Conservation (phyloP, 345 rosid genomes). For the Populus alba region DNA sequence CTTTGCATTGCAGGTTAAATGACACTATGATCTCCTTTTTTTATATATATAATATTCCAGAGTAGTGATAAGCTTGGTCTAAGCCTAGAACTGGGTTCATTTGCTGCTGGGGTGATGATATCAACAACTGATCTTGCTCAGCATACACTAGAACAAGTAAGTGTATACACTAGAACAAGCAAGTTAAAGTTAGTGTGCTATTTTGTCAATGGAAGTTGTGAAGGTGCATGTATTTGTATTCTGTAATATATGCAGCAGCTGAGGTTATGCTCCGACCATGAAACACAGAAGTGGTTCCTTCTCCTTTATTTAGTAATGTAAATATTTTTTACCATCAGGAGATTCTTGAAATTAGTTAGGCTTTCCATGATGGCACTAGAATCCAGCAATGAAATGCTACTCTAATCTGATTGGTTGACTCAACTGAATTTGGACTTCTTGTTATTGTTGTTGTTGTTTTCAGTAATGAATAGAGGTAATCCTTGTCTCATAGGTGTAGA, state of each 20-base stretch:
- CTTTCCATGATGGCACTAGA: neutral
- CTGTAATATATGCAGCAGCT: neutral
- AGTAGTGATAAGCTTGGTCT: slow-evolving; percentile 97
- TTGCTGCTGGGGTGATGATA: slow-evolving; percentile 99
- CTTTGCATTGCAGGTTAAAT: neutral
- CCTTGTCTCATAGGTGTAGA: neutral
- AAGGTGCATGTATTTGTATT: neutral
- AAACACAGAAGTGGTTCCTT: neutral
- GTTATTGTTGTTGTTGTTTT: neutral
- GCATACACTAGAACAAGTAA: slow-evolving; percentile 93
- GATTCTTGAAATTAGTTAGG: neutral
- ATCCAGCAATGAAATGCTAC: neutral
- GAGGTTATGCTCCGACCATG: neutral
- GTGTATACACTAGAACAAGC: slow-evolving; percentile 90
- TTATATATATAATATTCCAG: slow-evolving; percentile 43
- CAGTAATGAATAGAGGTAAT: neutral
- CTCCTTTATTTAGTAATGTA: neutral
- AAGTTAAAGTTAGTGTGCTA: slow-evolving; percentile 13
- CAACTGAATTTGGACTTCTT: neutral
- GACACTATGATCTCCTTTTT: neutral
- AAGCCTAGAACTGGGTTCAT: slow-evolving; percentile 96
- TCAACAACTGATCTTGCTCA: slow-evolving; percentile 95
- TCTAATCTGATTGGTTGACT: neutral
- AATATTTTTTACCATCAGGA: neutral
- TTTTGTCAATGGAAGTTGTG: neutral